Percentiles rank a stretch among this genome's conserved stretches.
Evolutionary conservation across 495 filamentous ascomycete species (phyloP).

Genomic region (Aspergillus saccharolyticus): DNA sequence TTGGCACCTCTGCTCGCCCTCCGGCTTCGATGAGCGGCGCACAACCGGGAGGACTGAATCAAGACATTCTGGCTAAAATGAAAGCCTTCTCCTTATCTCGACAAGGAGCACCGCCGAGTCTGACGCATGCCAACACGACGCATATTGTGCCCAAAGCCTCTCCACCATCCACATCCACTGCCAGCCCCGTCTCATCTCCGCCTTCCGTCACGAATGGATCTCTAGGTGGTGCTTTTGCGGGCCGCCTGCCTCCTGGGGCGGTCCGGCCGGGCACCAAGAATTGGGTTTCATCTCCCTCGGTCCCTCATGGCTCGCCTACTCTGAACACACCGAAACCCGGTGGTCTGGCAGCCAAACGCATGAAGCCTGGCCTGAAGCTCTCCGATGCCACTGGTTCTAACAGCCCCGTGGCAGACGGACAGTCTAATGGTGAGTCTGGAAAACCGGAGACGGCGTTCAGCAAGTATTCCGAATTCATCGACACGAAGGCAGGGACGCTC

Average conservation of each 20-base stretch:
- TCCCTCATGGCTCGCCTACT: conserved; percentile 24
- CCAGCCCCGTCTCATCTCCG: conserved; percentile 9
- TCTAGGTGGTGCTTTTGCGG: conserved; percentile 33
- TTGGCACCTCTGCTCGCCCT: conserved; percentile 40
- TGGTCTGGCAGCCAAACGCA: conserved; percentile 50
- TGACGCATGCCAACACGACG: conserved; percentile 32
- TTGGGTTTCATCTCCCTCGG: conserved; percentile 48
- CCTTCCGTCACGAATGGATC: conserved; percentile 21
- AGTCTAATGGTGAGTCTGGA: conserved; percentile 17
- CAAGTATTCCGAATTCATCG: conserved; percentile 88
- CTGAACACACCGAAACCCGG: conserved; percentile 38
- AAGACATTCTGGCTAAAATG: conserved; percentile 79
- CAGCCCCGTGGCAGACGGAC: conserved; percentile 16
- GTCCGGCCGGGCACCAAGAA: conserved; percentile 38
- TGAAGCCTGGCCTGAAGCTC: conserved; percentile 47
- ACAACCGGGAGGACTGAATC: conserved; percentile 55
- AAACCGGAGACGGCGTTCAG: conserved; percentile 64
- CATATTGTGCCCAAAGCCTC: conserved; percentile 30
- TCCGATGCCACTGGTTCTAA: conserved; percentile 44
- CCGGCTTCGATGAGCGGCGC: conserved; percentile 52
- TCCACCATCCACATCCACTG: conserved; percentile 11
- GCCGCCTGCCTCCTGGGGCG: conserved; percentile 33
- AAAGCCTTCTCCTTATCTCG: conserved; percentile 67
- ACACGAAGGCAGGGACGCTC: conserved; percentile 83
- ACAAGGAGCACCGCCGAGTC: conserved; percentile 47